A percentile compares a stretch with the other conserved stretches of the same genome.
phyloP scores from a whole-genome alignment of 108 stramenopile genomes.

The Phaeodactylum tricornutum region DNA sequence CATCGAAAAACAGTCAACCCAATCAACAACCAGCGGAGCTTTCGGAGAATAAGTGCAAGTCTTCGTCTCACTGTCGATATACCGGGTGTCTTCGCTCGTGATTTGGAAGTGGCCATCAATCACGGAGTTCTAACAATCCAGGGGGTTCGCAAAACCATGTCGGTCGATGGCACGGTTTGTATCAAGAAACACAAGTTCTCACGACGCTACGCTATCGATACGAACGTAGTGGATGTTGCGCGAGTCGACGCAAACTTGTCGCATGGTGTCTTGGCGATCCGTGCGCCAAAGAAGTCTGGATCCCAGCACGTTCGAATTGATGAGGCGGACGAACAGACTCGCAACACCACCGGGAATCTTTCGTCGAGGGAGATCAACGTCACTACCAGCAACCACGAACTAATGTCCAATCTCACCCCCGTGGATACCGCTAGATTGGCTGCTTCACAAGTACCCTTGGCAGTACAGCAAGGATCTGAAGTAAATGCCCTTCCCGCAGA shows the following conservation, averaged over 20 bases:
- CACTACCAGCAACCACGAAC: too few species aligned
- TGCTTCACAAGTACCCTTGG: too few species aligned
- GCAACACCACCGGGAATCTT: too few species aligned
- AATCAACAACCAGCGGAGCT: too few species aligned
- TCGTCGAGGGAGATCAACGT: too few species aligned
- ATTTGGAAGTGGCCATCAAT: not conserved
- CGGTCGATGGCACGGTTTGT: not conserved
- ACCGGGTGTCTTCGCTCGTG: not conserved
- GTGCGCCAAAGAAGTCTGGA: constrained; percentile 8
- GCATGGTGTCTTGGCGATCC: constrained; percentile 6
- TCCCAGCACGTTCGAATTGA: too few species aligned
- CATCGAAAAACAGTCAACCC: too few species aligned
- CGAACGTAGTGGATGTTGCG: not conserved
- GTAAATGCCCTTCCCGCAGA: too few species aligned
- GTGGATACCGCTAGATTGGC: too few species aligned
- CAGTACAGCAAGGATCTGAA: too few species aligned
- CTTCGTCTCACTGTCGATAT: not conserved
- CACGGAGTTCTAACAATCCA: not conserved
- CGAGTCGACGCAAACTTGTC: constrained; percentile 2
- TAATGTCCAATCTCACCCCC: too few species aligned
- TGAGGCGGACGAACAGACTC: too few species aligned
- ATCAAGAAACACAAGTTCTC: constrained; percentile 3
- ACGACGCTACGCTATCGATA: constrained; percentile 10
- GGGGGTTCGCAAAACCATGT: not conserved
- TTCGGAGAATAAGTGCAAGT: not conserved